Evolutionary conservation across 805 yeast species (phyloP), one percentile per base, ranked within the genome.

Genomic region (Ascoidea rubescens): DNA sequence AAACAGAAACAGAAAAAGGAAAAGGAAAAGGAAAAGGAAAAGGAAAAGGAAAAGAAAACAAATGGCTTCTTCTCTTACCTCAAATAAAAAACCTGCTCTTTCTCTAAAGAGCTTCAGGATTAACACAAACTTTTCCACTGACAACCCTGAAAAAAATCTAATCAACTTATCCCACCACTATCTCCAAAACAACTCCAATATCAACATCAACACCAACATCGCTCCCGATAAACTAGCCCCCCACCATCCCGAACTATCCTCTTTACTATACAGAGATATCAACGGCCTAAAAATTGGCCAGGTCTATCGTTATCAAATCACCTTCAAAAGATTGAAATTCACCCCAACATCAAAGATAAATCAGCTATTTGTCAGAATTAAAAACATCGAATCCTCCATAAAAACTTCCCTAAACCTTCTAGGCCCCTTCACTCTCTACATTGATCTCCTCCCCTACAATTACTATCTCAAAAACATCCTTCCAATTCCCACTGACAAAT

Each of bases 391-490:
- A 64, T 77, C 79, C 57, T 68, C 86, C 2, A 74, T 93, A 0
- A 63, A 87, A 57, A 67, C 95, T 32, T 95, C 97, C 0, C 85
- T 96, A 1, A 87, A 82, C 59, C 66, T 93, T 47, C 82, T 90
- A 1, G 99, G 98, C 0, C 99, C 99, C 0, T 91, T 80, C 62
- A 72, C 87, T 2, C 67, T 93, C 5, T 93, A 93, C 60, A 86
- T 82, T 28, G 97, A 91, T 64, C 79, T 93, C 49, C 71, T 82
- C 48, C 81, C 91, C 0, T 71, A 65, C 8, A 84, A 81, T 45
- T 93, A 80, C 62, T 68, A 77, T 54, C 80, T 76, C 52, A 63
- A 71, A 51, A 65, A 68, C 48, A 69, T 67, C 32, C 64, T 60
- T 30, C 60, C 64, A 1, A 58, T 58, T n/a, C 75, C 75, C n/a